Evolutionary conservation across 345 rosid species (phyloP).

Genomic region (Capsella bursapastoris): DNA sequence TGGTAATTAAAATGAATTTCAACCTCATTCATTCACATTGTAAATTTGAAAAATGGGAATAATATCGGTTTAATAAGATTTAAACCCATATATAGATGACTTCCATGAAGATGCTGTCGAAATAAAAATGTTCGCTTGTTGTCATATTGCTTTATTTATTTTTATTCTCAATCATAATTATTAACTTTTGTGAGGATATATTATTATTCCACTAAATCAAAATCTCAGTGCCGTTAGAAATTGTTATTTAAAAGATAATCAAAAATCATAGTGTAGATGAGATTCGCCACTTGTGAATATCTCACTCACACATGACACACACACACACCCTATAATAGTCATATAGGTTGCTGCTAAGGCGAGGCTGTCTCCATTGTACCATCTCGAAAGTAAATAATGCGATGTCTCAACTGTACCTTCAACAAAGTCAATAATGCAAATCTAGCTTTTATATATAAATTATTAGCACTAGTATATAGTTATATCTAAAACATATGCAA

Average conservation of each 20-base stretch:
- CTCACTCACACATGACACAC: neutral
- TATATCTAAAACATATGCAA: no score
- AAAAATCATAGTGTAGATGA: constrained; percentile 47
- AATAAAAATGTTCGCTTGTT: constrained; percentile 32
- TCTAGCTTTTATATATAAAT: neutral
- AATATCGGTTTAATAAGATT: neutral
- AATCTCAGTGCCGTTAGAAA: constrained; percentile 37
- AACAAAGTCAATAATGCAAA: constrained; percentile 22
- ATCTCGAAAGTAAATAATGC: constrained; percentile 33
- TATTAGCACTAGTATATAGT: neutral
- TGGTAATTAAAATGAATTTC: neutral
- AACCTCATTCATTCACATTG: neutral
- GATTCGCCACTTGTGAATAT: constrained; percentile 56
- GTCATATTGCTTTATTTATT: constrained; percentile 25
- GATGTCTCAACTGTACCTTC: constrained; percentile 31
- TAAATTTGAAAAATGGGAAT: neutral
- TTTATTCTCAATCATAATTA: constrained; percentile 22
- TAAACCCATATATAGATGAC: neutral
- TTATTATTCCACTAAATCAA: constrained; percentile 38
- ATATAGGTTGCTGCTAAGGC: constrained; percentile 10
- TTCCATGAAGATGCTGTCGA: constrained; percentile 22
- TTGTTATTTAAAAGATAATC: neutral
- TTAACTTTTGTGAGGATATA: constrained; percentile 8
- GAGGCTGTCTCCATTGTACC: constrained; percentile 35
- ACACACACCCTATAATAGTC: constrained; percentile 11